These are phyloP conservation scores for Aspergillus cristatus DNA, from an alignment of 495 filamentous ascomycete genomes.

Conservation along the genomic window DNA sequence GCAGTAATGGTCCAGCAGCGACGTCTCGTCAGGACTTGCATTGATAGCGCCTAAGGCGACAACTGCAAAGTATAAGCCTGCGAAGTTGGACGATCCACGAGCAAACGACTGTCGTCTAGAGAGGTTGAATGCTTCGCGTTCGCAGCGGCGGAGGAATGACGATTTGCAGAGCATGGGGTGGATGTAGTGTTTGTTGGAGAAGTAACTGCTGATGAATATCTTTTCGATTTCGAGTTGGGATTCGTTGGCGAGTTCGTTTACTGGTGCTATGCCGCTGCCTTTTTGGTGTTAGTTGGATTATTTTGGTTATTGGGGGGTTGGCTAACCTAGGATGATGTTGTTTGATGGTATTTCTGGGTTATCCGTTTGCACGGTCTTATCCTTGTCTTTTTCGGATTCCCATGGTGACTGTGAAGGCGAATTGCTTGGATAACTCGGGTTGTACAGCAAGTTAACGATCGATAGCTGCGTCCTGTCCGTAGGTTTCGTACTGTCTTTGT, in stretches of 20 bases:
- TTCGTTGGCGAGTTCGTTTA: constrained; percentile 5
- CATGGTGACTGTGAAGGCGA: constrained; percentile 2
- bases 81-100: constrained; percentile 10
- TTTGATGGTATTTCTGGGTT: neutral
- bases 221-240: constrained; percentile 17
- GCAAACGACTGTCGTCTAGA: constrained; percentile 7
- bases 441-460: constrained; percentile 19
- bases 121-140: constrained; percentile 11
- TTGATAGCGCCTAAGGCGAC: constrained; percentile 19
- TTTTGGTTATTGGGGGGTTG: neutral
- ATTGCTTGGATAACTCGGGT: constrained; percentile 12
- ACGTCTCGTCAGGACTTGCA: constrained; percentile 13
- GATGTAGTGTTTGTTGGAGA: constrained; percentile 19
- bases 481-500: constrained; percentile 1
- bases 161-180: constrained; percentile 16
- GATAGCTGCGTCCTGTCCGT: constrained; percentile 12
- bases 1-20: constrained; percentile 15
- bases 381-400: constrained; percentile 1
- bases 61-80: constrained; percentile 17
- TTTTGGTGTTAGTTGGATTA: neutral
- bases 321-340: constrained; percentile 1
- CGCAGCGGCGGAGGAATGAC: constrained; percentile 15
- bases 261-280: neutral
- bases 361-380: neutral
- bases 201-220: constrained; percentile 20